These are phyloP conservation scores for Talaromyces sp. DNA, from an alignment of 2,329 filamentous ascomycete genomes.

Conservation along the genomic window DNA sequence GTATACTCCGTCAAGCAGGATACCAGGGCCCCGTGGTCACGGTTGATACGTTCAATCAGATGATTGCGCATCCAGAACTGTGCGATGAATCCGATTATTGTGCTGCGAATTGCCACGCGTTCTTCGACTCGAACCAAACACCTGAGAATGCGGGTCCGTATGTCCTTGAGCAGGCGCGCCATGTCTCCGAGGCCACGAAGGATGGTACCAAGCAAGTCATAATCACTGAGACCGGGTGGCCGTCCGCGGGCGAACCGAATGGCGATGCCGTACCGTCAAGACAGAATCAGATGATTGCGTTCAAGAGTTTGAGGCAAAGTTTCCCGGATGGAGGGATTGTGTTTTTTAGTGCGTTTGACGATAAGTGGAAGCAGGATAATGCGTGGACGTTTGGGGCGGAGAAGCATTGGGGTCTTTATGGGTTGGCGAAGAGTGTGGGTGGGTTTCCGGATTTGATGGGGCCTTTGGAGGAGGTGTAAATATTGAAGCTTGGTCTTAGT, in stretches of 20 bases:
- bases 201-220: conserved; percentile 61
- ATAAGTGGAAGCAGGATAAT: conserved; percentile 70
- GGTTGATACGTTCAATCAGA: conserved; percentile 73
- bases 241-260: conserved; percentile 65
- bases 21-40: conserved; percentile 73
- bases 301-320: conserved; percentile 61
- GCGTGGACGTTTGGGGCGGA: conserved; percentile 67
- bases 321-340: conserved; percentile 58
- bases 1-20: conserved; percentile 59
- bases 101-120: conserved; percentile 78
- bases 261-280: conserved; percentile 65
- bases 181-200: conserved; percentile 43
- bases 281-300: conserved; percentile 65
- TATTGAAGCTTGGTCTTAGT: not conserved
- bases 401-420: conserved; percentile 66
- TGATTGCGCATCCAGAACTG: conserved; percentile 65
- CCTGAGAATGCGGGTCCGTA: conserved; percentile 66
- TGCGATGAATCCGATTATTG: conserved; percentile 75
- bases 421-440: not conserved
- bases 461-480: conserved; percentile 2
- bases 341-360: conserved; percentile 77
- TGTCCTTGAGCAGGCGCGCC: conserved; percentile 56
- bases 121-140: conserved; percentile 67
- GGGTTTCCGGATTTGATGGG: not conserved
- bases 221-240: conserved; percentile 85